phyloP scores from a whole-genome alignment of 495 filamentous ascomycete species.

The Penicillium macrosclerotiorum region DNA sequence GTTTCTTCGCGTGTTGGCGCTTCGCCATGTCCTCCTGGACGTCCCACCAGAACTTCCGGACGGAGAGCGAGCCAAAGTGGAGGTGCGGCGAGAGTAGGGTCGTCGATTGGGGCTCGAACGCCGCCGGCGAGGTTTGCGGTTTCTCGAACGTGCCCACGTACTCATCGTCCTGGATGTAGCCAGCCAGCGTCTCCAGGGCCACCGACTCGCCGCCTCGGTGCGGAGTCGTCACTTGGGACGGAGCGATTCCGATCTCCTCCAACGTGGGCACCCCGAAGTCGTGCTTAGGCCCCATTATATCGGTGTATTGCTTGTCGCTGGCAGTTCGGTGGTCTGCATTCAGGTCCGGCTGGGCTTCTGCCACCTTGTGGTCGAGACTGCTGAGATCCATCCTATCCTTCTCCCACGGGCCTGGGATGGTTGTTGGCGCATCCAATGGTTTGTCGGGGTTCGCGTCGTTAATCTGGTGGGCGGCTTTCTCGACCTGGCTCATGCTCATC shows the following conservation, averaged over 20 bases:
- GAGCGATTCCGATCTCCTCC: constrained; percentile 58
- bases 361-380: constrained; percentile 49
- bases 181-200: constrained; percentile 49
- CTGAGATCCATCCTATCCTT: constrained; percentile 37
- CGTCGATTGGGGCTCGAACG: constrained; percentile 64
- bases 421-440: constrained; percentile 53
- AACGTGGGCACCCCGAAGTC: constrained; percentile 63
- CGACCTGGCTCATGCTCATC: constrained; percentile 64
- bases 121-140: constrained; percentile 66
- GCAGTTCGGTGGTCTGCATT: constrained; percentile 48
- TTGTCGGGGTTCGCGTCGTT: constrained; percentile 46
- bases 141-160: constrained; percentile 70
- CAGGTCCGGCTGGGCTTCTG: constrained; percentile 47
- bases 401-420: constrained; percentile 59
- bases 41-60: constrained; percentile 66
- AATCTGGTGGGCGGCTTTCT: constrained; percentile 47
- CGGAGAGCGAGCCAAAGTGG: constrained; percentile 65
- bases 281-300: constrained; percentile 56
- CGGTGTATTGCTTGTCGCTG: constrained; percentile 52
- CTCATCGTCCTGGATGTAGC: constrained; percentile 53
- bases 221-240: constrained; percentile 49
- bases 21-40: constrained; percentile 53
- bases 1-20: constrained; percentile 43
- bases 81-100: constrained; percentile 67
- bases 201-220: constrained; percentile 62